These are phyloP conservation scores for Macrophomina pseudophaseolina DNA, from an alignment of 2,329 filamentous ascomycete genomes.

Conservation along the genomic window DNA sequence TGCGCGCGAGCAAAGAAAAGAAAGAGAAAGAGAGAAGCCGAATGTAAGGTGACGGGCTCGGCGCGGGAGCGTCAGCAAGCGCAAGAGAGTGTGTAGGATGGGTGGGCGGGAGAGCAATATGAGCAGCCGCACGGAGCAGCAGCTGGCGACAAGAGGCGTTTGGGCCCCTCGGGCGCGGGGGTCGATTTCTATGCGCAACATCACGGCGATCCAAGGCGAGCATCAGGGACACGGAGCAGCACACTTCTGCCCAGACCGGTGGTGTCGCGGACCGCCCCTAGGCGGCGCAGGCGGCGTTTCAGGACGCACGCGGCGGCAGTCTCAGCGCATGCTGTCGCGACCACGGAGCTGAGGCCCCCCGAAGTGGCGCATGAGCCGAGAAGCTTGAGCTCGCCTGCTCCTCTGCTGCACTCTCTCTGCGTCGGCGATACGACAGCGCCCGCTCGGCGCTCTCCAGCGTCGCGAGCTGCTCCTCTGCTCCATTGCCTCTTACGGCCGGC, in stretches of 20 bases:
- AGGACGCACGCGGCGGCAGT: slow-evolving; percentile 4
- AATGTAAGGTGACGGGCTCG: background rate
- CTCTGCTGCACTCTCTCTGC: background rate
- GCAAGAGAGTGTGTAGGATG: background rate
- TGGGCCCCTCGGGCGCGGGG: slow-evolving; percentile 17
- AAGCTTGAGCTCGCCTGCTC: background rate
- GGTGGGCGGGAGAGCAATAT: background rate
- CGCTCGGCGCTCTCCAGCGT: background rate
- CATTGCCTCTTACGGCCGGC: background rate
- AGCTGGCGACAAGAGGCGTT: slow-evolving; percentile 23
- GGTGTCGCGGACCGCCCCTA: slow-evolving; percentile 7
- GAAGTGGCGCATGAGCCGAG: background rate
- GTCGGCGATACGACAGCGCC: background rate
- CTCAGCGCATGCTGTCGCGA: slow-evolving; percentile 1
- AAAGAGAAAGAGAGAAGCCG: slow-evolving; percentile 1
- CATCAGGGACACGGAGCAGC: background rate
- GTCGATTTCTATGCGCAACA: slow-evolving; percentile 12
- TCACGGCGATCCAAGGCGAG: slow-evolving; percentile 18
- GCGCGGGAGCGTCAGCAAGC: slow-evolving; percentile 6
- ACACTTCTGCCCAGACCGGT: slow-evolving; percentile 10
- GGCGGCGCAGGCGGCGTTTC: slow-evolving; percentile 14
- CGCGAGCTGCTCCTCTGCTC: background rate
- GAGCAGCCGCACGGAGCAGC: slow-evolving; percentile 13
- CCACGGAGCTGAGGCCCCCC: background rate
- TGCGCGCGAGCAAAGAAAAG: slow-evolving; percentile 1